A percentile compares a stretch with the other conserved stretches of the same genome.
phyloP scores from a whole-genome alignment of 306 rosid genomes.

The Vigna trinervia region DNA sequence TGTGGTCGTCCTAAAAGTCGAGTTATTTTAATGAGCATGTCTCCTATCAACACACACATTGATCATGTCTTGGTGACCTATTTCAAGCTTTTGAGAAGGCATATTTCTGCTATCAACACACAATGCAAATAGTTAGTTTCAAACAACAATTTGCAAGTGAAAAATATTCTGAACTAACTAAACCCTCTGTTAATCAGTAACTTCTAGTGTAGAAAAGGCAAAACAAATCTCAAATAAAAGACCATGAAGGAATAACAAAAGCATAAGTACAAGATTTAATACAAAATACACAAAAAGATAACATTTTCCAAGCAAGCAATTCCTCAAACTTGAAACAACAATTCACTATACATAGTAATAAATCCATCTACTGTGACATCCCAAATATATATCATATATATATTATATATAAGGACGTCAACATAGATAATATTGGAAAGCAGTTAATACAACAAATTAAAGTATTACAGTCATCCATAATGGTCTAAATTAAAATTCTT shows the following conservation, averaged over 20 bases:
- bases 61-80: constrained; percentile 78
- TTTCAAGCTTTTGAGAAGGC: constrained; percentile 83
- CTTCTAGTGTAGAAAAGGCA: constrained; percentile 5
- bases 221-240: constrained; percentile 5
- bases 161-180: constrained; percentile 3
- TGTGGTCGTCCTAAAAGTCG: no score
- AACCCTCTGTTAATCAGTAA: not conserved
- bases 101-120: constrained; percentile 51
- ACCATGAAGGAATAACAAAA: not conserved
- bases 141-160: constrained; percentile 7
- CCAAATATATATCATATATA: no score
- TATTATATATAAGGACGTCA: no score
- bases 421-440: no score
- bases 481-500: no score
- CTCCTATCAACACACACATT: no score
- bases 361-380: constrained; percentile 11
- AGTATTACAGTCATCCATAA: no score
- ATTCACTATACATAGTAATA: not conserved
- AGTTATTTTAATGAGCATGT: no score
- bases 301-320: not conserved
- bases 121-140: constrained; percentile 21
- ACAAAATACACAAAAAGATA: not conserved
- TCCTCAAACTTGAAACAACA: no score
- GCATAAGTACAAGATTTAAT: constrained; percentile 12
- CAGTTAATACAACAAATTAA: no score